These are phyloP conservation scores for Umbelopsis sp. DNA, from an alignment of 192 early-diverging fungal genomes.

Conservation along the genomic window DNA sequence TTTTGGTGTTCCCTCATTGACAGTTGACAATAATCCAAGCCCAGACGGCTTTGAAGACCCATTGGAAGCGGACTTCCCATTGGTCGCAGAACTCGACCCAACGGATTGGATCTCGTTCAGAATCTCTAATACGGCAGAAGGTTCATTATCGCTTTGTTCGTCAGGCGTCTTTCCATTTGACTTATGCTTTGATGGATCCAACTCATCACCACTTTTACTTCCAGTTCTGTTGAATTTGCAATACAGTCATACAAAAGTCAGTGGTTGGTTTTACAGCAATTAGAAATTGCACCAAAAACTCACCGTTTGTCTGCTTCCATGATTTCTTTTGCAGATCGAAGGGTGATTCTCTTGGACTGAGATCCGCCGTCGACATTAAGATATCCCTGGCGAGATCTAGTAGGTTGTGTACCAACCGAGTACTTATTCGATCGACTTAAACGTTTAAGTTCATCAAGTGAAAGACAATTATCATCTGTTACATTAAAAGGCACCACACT, in stretches of 20 bases:
- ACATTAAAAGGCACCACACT: not conserved
- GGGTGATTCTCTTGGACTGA: conserved; percentile 17
- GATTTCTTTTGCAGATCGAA: conserved; percentile 20
- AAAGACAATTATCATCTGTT: conserved; percentile 16
- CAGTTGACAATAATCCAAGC: conserved; percentile 3
- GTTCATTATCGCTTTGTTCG: conserved; percentile 2
- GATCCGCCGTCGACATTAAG: not conserved
- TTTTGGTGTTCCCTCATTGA: not conserved
- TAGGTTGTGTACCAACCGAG: not conserved
- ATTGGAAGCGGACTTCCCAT: conserved; percentile 17
- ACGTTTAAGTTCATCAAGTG: conserved; percentile 14
- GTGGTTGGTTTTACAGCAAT: no score
- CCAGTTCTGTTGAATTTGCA: not conserved
- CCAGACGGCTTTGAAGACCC: conserved; percentile 10
- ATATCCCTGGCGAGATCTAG: conserved; percentile 14
- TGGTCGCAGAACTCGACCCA: not conserved
- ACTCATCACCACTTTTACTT: not conserved
- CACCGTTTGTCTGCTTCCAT: conserved; percentile 16
- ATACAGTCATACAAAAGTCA: no score
- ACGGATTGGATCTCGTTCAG: conserved; percentile 17
- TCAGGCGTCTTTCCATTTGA: conserved; percentile 9
- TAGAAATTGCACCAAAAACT: not conserved
- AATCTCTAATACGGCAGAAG: conserved; percentile 6
- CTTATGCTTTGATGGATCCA: not conserved
- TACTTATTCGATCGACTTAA: conserved; percentile 14